Base-by-base conservation (phyloP, 768 basidiomycete genomes). In the Hericium alpestre region DNA sequence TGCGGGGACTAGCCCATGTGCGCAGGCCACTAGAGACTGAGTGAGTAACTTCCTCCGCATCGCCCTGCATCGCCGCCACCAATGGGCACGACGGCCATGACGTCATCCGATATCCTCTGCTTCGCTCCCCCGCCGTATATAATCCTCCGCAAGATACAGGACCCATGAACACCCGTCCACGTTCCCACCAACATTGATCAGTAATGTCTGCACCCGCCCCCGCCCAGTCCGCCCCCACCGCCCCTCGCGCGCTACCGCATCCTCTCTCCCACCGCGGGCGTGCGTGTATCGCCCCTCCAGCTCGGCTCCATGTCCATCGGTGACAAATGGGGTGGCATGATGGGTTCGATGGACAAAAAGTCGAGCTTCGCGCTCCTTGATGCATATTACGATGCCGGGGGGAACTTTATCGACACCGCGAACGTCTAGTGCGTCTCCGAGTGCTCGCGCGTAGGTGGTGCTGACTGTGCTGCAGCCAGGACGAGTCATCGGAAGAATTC, bases 271-370 rank as follows among this genome's bases (percentile, higher is more conserved):
- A 48, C 37, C 15, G 64, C 64, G 16, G 65, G 67, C 18, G 47
- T 65, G 20, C 58, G 61, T 11, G 67, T 68, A 3, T 69, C 67
- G 4, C 67, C 67, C 1, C 58, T 69, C 1, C 54, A 54, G 32
- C 65, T 69, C 15, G 67, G 67, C 8, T 66, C 60, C 9, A 60
- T 59, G 58, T 56, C 51, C 38, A 59, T 65, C 50, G 64, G 64
- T 38, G 59, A 62, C 48, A 22, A 48, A 7, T 64, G 63, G 61
- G 43, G 40, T 5, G n/a, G 9, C 3, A 49, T 71, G 20, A 61
- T 72, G 71, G 78, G 79, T n/a, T 55, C 63, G 5, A 72, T 73
- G 68, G 54, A 58, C 61, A 70, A 72, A 65, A 67, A 71, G 55
- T 49, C 57, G 27, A 60, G 66, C 15, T 73, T 73, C 62, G 64